Base-by-base conservation (phyloP, 2,329 filamentous ascomycete species). In the Monascus ruber region DNA sequence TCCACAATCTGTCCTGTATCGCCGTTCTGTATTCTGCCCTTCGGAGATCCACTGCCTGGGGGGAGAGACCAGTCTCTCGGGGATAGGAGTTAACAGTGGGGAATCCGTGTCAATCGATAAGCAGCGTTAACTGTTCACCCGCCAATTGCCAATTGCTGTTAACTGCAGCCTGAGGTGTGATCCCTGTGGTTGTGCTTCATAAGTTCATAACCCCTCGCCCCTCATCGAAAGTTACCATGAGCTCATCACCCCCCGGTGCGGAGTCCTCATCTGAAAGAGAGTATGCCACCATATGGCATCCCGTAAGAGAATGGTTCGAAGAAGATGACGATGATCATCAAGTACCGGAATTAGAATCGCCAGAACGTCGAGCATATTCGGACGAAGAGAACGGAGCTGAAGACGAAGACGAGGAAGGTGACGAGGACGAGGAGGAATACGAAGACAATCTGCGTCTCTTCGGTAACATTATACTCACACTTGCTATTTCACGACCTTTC, bases 281-380 rank as follows among this genome's bases (percentile, higher is more conserved):
- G 31, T 51, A 52, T 9, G 46, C 45, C 5, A 48, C 53, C 24
- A 41, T 52, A 26, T 64, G 62, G 50, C 63, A 65, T 40, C 53
- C 56, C 6, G 54, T 60, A 10, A 50, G 47, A 39, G 62, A 63
- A 43, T 63, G 54, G 58, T 49, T 58, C 17, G 63, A 65, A 38
- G 53, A 50, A 9, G 49, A 54, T 41, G 48, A 47, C 35, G 56
- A 65, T 45, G 59, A 63, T 42, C 51, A 53, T 36, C 35, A 46
- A 34, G 42, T 52, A 26, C 35, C 39, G 31, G 49, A 53, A 17
- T 52, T 46, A 31, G 38, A 45, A 27, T 42, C 49, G 24, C 17
- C 17, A 17, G 17, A 17, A 17, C 17, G 17, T 17, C 17, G 3
- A 17, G 17, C 17, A 17, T 52, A 49, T 29, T 60, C 51, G 37